Conservation (phyloP, 2,329 filamentous ascomycete genomes). For the Penicillium sp. region DNA sequence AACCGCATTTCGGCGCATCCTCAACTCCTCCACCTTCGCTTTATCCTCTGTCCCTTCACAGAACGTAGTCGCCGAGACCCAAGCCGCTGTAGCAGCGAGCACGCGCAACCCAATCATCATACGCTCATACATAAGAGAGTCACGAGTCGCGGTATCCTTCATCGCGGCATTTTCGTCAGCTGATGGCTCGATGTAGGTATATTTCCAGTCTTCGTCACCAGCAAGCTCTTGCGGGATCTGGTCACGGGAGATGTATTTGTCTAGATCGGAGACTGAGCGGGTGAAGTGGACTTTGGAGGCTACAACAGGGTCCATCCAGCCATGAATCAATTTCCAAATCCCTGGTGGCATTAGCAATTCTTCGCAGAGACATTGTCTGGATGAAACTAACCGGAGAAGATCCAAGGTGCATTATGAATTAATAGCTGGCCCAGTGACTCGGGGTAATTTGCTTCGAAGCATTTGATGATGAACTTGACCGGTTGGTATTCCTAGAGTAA, state of each 20-base stretch:
- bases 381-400: slow-evolving; percentile 72
- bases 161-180: slow-evolving; percentile 72
- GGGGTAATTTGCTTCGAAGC: slow-evolving; percentile 96
- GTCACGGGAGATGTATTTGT: slow-evolving; percentile 66
- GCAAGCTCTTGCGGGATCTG: slow-evolving; percentile 77
- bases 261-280: slow-evolving; percentile 71
- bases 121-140: slow-evolving; percentile 59
- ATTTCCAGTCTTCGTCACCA: slow-evolving; percentile 78
- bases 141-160: slow-evolving; percentile 58
- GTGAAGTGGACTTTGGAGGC: slow-evolving; percentile 90
- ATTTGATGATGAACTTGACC: slow-evolving; percentile 98
- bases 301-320: slow-evolving; percentile 94
- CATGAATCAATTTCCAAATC: slow-evolving; percentile 88
- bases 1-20: slow-evolving; percentile 54
- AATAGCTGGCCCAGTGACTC: slow-evolving; percentile 84
- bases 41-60: slow-evolving; percentile 39
- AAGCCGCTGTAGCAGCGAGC: slow-evolving; percentile 69
- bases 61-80: slow-evolving; percentile 59
- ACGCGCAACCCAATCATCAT: slow-evolving; percentile 64
- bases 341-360: slow-evolving; percentile 46
- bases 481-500: slow-evolving; percentile 72
- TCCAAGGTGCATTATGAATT: slow-evolving; percentile 92
- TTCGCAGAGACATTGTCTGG: neutral
- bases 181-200: slow-evolving; percentile 73
- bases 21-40: slow-evolving; percentile 7